Base-by-base conservation (phyloP, 2,329 filamentous ascomycete genomes). In the Aspergillus fijiensis region DNA sequence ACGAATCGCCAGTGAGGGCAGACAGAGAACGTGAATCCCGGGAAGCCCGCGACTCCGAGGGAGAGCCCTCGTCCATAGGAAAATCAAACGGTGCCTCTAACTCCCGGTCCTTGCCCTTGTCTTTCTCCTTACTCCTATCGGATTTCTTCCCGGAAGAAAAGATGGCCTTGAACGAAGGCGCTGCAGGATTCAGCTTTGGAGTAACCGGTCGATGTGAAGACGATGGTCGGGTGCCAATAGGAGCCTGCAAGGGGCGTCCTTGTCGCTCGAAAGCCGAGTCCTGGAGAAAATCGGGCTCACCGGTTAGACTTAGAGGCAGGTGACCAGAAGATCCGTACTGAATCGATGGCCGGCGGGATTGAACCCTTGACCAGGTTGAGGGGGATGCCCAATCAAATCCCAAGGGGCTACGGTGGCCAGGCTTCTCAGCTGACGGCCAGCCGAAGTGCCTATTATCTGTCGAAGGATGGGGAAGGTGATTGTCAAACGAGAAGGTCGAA, bases 101-200 rank as follows among this genome's bases (percentile, higher is more conserved):
- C 4, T 79, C 77, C 39, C 71, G 71, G 14, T 70, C 67, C 47
- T 73, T 75, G 14, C 62, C 67, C 59, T 72, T 75, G 35, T 75
- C 74, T 52, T 72, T 77, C 56, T 79, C 77, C 66, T 79, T 82
- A 58, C 77, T 78, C 60, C 78, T 74, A 55, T 80, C 77, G 42
- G 78, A 77, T 54, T 75, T 79, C 66, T 76, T 77, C 67, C 87
- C 64, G 16, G 39, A 29, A 29, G 27, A 45, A 14, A 95, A 85
- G 42, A 87, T 84, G 10, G 84, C 88, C 76, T 89, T 94, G 73
- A 98, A 98, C 0, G 89, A 91, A 9, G 93, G 93, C 0, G 94
- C 95, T 6, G 91, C 86, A 7, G 95, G 95, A 69, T 99, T 98
- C 29, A 98, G 82, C 67, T 84, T 83, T 51, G 86, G 69, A 76